Percentiles rank a stretch among this genome's conserved stretches.
Conservation (phyloP, 2,329 filamentous ascomycete genomes). For the Chaetomiaceae sp. region DNA sequence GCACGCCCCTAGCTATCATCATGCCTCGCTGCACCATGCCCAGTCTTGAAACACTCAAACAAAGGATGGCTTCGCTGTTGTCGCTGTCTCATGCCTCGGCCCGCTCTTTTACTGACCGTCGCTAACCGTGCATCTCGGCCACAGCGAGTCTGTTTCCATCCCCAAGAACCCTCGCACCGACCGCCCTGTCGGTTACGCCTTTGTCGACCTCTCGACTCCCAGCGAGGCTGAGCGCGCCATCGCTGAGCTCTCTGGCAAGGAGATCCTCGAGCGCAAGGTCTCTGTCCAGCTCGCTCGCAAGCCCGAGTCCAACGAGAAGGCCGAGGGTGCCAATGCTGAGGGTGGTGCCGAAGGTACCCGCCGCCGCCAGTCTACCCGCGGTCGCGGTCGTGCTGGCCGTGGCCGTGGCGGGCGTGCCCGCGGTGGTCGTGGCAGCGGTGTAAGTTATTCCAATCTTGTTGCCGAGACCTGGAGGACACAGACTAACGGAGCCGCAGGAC, state of each 20-base stretch:
- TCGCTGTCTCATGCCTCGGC: background rate
- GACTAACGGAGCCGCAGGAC: conserved; percentile 23
- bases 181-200: conserved; percentile 97
- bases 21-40: background rate
- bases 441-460: conserved; percentile 34
- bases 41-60: too few relatives aligned
- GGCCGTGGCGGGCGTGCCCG: conserved; percentile 61
- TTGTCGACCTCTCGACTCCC: conserved; percentile 94
- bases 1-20: too few relatives aligned
- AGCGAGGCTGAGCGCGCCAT: conserved; percentile 95
- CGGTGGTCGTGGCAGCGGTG: conserved; percentile 60
- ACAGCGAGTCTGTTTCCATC: conserved; percentile 96
- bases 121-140: conserved; percentile 33
- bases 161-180: conserved; percentile 99
- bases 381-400: conserved; percentile 62
- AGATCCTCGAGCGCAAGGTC: conserved; percentile 97
- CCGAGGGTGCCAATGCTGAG: conserved; percentile 71
- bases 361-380: conserved; percentile 59
- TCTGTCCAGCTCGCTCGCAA: conserved; percentile 98
- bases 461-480: background rate
- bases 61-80: too few relatives aligned
- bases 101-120: background rate
- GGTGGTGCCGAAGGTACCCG: conserved; percentile 60
- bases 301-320: conserved; percentile 80
- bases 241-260: conserved; percentile 90